Evolutionary conservation across 2,329 filamentous ascomycete species (phyloP).

Genomic region (Neonectria ditissima): DNA sequence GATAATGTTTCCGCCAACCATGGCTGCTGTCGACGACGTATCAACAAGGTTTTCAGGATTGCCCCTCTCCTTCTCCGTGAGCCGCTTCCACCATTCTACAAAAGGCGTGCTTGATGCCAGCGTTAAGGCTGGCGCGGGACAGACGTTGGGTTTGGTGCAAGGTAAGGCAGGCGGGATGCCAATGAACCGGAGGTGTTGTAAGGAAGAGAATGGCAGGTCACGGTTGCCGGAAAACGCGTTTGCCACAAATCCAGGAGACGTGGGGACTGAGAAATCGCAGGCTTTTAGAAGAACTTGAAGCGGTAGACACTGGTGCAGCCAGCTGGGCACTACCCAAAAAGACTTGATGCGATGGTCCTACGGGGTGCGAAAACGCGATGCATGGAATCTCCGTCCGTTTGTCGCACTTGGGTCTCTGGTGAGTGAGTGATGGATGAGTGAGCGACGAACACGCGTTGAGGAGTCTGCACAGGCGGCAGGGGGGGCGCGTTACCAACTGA

Average conservation of each 20-base stretch:
- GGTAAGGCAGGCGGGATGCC: background rate
- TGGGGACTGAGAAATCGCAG: background rate
- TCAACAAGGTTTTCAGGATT: slow-evolving; percentile 44
- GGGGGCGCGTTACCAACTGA: slow-evolving; percentile 31
- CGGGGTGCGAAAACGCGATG: slow-evolving; percentile 23
- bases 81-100: slow-evolving; percentile 43
- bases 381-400: slow-evolving; percentile 26
- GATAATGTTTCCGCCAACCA: slow-evolving; percentile 27
- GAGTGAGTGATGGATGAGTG: slow-evolving; percentile 33
- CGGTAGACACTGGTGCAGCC: background rate
- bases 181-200: slow-evolving; percentile 9
- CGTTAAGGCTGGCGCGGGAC: slow-evolving; percentile 18
- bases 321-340: slow-evolving; percentile 24
- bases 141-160: slow-evolving; percentile 9
- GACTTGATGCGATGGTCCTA: slow-evolving; percentile 11
- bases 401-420: slow-evolving; percentile 32
- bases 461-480: slow-evolving; percentile 30
- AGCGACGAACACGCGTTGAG: slow-evolving; percentile 32
- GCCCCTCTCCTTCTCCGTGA: slow-evolving; percentile 40
- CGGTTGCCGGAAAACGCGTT: slow-evolving; percentile 23
- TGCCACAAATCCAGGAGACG: slow-evolving; percentile 13
- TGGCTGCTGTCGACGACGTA: slow-evolving; percentile 30
- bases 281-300: background rate
- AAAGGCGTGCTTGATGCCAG: slow-evolving; percentile 12
- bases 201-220: slow-evolving; percentile 13